A percentile compares a stretch with the other conserved stretches of the same genome.
Evolutionary conservation across 2,329 filamentous ascomycete species (phyloP).

Genomic region (Samsoniella hepiali): DNA sequence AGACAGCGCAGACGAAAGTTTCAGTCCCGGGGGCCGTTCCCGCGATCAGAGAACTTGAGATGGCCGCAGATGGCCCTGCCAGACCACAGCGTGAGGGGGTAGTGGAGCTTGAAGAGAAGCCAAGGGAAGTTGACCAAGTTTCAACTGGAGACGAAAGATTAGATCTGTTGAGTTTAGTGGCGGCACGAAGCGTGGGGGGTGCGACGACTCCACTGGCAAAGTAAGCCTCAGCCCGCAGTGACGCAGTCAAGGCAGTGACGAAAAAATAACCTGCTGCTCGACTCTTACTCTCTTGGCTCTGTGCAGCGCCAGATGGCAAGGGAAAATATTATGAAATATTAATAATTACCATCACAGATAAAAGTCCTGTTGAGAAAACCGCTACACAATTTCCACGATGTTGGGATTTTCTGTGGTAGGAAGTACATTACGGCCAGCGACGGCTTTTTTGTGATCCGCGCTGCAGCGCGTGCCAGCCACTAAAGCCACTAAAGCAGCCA

Average conservation of each 20-base stretch:
- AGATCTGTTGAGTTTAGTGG: conserved; percentile 17
- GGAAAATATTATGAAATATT: no score
- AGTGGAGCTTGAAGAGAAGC: conserved; percentile 11
- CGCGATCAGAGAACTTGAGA: background rate
- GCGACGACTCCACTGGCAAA: background rate
- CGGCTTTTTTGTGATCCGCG: no score
- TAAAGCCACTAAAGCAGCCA: background rate
- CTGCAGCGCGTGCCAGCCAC: background rate
- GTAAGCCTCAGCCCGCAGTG: background rate
- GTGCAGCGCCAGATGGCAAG: no score
- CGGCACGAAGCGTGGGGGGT: conserved; percentile 8
- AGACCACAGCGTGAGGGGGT: conserved; percentile 3
- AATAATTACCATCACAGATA: no score
- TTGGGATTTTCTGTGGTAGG: no score
- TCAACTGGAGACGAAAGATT: conserved; percentile 14
- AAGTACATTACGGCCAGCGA: no score
- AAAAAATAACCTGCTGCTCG: no score
- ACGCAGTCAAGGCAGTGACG: background rate
- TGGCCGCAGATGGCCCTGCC: background rate
- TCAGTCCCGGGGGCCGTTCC: background rate
- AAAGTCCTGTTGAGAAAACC: no score
- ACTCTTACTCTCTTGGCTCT: no score
- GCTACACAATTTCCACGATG: no score
- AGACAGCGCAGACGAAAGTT: background rate
- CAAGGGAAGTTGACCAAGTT: conserved; percentile 7